Conservation (phyloP, 2,329 filamentous ascomycete species). For the Colletotrichum truncatum region DNA sequence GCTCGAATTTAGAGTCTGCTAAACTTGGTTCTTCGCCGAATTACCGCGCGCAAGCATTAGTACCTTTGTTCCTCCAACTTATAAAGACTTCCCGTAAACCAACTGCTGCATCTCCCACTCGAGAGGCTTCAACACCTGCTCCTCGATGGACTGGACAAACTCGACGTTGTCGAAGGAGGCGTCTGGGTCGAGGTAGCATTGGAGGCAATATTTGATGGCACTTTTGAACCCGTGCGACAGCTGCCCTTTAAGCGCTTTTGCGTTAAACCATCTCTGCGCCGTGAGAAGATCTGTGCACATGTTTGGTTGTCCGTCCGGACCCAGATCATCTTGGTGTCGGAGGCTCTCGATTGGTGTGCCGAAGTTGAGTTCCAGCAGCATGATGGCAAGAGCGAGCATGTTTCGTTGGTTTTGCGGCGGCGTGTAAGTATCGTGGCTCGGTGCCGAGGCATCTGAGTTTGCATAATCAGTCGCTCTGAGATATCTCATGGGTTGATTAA, state of each 20-base stretch:
- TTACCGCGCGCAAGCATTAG: too few relatives aligned
- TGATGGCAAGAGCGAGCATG: not conserved
- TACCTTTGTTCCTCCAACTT: too few relatives aligned
- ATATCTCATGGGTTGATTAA: too few relatives aligned
- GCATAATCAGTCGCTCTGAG: too few relatives aligned
- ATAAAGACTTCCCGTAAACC: not conserved
- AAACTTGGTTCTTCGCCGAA: too few relatives aligned
- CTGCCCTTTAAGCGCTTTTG: not conserved
- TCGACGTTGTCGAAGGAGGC: not conserved
- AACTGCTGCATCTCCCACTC: not conserved
- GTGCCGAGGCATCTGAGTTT: too few relatives aligned
- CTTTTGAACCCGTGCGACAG: not conserved
- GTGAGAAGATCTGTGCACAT: not conserved
- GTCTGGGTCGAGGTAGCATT: not conserved
- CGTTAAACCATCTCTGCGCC: not conserved
- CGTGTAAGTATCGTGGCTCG: not conserved
- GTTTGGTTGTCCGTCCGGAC: not conserved
- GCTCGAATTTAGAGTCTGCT: too few relatives aligned
- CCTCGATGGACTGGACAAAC: not conserved
- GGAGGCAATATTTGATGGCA: not conserved
- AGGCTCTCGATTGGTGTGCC: not conserved
- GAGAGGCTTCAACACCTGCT: not conserved
- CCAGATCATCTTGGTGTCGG: not conserved
- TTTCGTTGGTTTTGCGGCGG: not conserved
- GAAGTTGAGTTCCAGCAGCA: conserved; percentile 1